A percentile compares a stretch with the other conserved stretches of the same genome.
Conservation (phyloP, 129 eudicot species). For the Tanacetum coccineum region DNA sequence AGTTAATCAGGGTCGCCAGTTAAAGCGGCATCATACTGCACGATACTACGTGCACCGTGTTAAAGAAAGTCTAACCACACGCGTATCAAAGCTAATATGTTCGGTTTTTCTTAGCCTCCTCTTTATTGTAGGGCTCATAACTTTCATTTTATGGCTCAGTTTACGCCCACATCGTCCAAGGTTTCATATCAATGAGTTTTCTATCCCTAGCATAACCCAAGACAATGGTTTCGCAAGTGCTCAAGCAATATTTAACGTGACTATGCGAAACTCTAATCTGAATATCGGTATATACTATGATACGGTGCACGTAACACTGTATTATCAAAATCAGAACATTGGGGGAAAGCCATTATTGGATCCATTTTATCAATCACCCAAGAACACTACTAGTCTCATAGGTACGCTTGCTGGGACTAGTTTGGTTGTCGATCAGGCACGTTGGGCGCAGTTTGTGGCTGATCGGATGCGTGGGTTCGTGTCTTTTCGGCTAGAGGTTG, state of each 20-base stretch:
- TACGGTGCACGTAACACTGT: conserved; percentile 39
- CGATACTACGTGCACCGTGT: conserved; percentile 74
- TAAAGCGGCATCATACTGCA: conserved; percentile 62
- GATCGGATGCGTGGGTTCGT: conserved; percentile 54
- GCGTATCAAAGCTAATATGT: conserved; percentile 74
- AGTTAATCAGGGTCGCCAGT: conserved; percentile 21
- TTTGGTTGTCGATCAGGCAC: conserved; percentile 37
- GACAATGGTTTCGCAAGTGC: conserved; percentile 46
- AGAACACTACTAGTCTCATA: conserved; percentile 40
- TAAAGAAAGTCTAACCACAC: conserved; percentile 68
- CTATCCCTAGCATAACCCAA: conserved; percentile 51
- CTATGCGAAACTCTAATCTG: conserved; percentile 59
- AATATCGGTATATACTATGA: conserved; percentile 62
- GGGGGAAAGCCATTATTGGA: conserved; percentile 41
- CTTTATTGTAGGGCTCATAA: conserved; percentile 58
- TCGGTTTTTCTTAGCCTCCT: conserved; percentile 56
- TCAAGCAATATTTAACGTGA: conserved; percentile 42
- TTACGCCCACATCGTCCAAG: conserved; percentile 89
- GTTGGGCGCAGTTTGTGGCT: conserved; percentile 53
- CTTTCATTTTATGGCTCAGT: conserved; percentile 86
- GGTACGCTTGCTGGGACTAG: conserved; percentile 43
- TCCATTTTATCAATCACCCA: conserved; percentile 69
- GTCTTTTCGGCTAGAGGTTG: conserved; percentile 51
- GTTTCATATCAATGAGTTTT: conserved; percentile 50
- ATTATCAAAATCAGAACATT: conserved; percentile 47